Conservation (phyloP, 2,329 filamentous ascomycete species). For the Aspergillus pseudonomiae region DNA sequence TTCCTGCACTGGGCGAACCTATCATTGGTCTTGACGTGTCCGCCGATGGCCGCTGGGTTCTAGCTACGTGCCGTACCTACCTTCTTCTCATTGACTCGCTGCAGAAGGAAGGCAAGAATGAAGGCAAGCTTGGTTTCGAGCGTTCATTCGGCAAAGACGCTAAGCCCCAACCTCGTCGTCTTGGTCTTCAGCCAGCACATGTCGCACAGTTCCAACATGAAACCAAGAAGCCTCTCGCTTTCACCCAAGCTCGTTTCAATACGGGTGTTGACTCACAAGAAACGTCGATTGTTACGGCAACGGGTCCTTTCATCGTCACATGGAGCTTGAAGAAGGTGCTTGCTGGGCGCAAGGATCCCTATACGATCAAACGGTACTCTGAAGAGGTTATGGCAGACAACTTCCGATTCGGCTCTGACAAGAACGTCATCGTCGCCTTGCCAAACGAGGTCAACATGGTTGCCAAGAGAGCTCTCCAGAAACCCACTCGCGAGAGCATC, state of each 20-base stretch:
- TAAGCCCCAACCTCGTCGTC: constrained; percentile 89
- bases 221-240: constrained; percentile 81
- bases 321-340: constrained; percentile 94
- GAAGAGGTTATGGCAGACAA: constrained; percentile 98
- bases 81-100: constrained; percentile 88
- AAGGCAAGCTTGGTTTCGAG: constrained; percentile 97
- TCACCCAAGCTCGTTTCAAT: constrained; percentile 94
- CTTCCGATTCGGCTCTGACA: constrained; percentile 95
- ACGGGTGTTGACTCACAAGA: constrained; percentile 78
- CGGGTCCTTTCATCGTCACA: constrained; percentile 93
- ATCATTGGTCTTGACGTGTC: constrained; percentile 95
- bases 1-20: constrained; percentile 90
- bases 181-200: constrained; percentile 86
- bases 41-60: constrained; percentile 91
- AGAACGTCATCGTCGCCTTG: constrained; percentile 95
- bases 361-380: constrained; percentile 93
- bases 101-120: constrained; percentile 92
- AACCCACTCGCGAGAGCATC: constrained; percentile 91
- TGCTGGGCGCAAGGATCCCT: constrained; percentile 78
- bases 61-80: constrained; percentile 93
- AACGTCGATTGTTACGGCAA: constrained; percentile 94
- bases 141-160: constrained; percentile 87
- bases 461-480: constrained; percentile 78
- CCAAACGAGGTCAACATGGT: constrained; percentile 99
- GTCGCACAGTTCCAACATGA: constrained; percentile 98